Percentiles rank a stretch among this genome's conserved stretches.
Evolutionary conservation across 371 early-diverging fungal species (phyloP).

Genomic region (Apophysomyces elegans): DNA sequence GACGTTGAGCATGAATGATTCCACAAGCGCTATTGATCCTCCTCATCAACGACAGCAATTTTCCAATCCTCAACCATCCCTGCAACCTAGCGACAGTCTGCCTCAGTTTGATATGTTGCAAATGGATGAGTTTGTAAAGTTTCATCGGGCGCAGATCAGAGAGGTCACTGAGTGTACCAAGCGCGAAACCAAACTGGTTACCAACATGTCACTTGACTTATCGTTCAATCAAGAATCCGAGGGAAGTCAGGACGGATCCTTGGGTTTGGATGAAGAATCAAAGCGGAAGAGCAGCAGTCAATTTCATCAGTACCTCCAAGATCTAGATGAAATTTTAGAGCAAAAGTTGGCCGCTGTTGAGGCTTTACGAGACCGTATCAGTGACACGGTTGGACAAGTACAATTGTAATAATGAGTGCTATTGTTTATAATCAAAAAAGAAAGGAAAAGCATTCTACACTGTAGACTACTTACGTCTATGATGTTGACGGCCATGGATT

Average conservation of each 20-base stretch:
- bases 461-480: too few relatives aligned
- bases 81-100: constrained; percentile 7
- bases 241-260: constrained; percentile 29
- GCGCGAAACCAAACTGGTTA: constrained; percentile 80
- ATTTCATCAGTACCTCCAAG: constrained; percentile 39
- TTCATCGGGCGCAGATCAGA: constrained; percentile 80
- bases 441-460: not conserved
- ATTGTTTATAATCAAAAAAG: constrained; percentile 1
- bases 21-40: constrained; percentile 7
- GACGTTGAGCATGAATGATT: not conserved
- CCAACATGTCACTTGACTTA: constrained; percentile 65
- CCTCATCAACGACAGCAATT: constrained; percentile 10
- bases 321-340: constrained; percentile 58
- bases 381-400: constrained; percentile 11
- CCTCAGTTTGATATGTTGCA: constrained; percentile 12
- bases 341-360: constrained; percentile 52
- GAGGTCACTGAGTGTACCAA: constrained; percentile 78
- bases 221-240: constrained; percentile 32
- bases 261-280: constrained; percentile 21
- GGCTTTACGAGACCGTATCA: constrained; percentile 42
- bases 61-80: constrained; percentile 1
- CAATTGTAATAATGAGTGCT: constrained; percentile 3
- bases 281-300: constrained; percentile 30
- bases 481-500: too few relatives aligned
- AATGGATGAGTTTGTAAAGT: constrained; percentile 73